Evolutionary conservation across 2,329 filamentous ascomycete genomes (phyloP), one percentile per base, ranked within the genome.

Genomic region (Penicillium olsonii): DNA sequence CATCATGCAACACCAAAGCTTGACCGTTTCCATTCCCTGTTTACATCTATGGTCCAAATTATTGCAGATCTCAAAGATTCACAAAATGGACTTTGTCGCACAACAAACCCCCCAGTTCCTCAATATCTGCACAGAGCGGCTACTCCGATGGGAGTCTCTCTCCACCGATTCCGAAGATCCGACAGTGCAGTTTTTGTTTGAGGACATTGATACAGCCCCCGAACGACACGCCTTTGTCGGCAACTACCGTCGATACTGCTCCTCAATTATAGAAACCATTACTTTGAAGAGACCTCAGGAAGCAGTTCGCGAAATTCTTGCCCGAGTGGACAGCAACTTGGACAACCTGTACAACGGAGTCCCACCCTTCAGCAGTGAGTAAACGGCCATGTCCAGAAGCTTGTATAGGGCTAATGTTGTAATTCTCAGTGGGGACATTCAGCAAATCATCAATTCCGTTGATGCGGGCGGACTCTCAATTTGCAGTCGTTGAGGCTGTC

Each of bases 221-320:
- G 94, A 99, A 68, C 83, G 91, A 19, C 94, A 99, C 71, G 90
- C 91, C 1, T 99, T 99, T 68, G 80, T 97, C 10, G 91, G 92
- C 4, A 97, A 99, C 65, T 99, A 99, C 69, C 82, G 94, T 33
- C 83, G 94, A 51, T 97, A 96, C 64, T 94, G 91, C 68, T 85
- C 86, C 3, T 87, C 89, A 52, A 83, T 96, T 20, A 90, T 99
- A 47, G 92, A 97, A 70, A 82, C 82, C 14, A 90, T 97, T 55
- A 90, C 95, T 18, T 82, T 88, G 57, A 82, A 88, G 59, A 88
- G 90, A 60, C 84, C 92, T 2, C 83, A 88, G 42, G 92, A 96
- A 53, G 92, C 92, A 0, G 85, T 97, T 56, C 83, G 85, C 34
- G 89, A 96, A 69, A 92, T 97, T 43, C 80, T 99, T n/a, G 78